Conservation (phyloP, 768 basidiomycete species). For the Boletus subparvulus region DNA sequence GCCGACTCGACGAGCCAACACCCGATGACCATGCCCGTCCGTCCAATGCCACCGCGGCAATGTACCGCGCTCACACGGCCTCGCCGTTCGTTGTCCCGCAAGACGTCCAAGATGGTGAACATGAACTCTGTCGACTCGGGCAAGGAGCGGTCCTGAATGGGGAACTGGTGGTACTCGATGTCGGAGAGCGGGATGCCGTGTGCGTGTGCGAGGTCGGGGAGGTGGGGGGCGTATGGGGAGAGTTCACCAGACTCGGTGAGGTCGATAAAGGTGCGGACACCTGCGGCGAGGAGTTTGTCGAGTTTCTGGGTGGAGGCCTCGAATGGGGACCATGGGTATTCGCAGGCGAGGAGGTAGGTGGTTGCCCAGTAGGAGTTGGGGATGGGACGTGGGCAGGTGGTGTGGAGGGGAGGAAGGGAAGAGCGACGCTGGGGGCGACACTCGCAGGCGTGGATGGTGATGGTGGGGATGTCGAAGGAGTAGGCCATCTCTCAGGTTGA, state of each 20-base stretch:
- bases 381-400: conserved; percentile 52
- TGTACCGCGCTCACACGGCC: conserved; percentile 71
- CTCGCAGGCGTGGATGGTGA: conserved; percentile 9
- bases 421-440: conserved; percentile 15
- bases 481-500: conserved; percentile 5
- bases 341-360: conserved; percentile 68
- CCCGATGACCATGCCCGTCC: conserved; percentile 62
- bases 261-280: conserved; percentile 80
- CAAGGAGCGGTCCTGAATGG: conserved; percentile 70
- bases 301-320: conserved; percentile 60
- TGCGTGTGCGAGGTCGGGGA: conserved; percentile 50
- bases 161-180: conserved; percentile 77
- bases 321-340: conserved; percentile 74
- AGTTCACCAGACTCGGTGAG: conserved; percentile 82
- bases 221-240: conserved; percentile 57
- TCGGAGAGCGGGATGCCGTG: conserved; percentile 54
- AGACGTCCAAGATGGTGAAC: conserved; percentile 54
- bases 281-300: conserved; percentile 67
- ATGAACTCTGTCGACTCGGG: conserved; percentile 61
- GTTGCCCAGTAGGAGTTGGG: conserved; percentile 90
- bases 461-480: conserved; percentile 5
- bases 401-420: conserved; percentile 16
- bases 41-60: conserved; percentile 76
- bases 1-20: conserved; percentile 78
- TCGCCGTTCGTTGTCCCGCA: conserved; percentile 58